Evolutionary conservation across 2,329 filamentous ascomycete species (phyloP).

Genomic region (Ramularia endophylla): DNA sequence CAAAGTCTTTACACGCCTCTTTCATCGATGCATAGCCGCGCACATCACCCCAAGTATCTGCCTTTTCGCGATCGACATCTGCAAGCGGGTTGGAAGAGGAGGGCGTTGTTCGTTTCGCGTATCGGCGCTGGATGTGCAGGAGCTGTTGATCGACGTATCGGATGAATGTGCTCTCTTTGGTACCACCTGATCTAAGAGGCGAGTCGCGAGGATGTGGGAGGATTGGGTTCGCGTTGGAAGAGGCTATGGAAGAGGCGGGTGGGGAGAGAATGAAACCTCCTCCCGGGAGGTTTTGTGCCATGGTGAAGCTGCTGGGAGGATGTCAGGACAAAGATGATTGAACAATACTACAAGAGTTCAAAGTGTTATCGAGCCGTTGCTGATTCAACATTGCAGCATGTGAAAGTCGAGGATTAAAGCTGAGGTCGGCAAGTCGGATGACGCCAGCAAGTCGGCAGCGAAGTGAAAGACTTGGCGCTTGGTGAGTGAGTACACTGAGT

Average conservation of each 20-base stretch:
- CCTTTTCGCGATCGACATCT: constrained; percentile 26
- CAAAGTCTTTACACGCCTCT: constrained; percentile 68
- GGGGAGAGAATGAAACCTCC: constrained; percentile 47
- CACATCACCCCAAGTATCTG: constrained; percentile 33
- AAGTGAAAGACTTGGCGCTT: too few species aligned
- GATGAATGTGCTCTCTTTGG: constrained; percentile 54
- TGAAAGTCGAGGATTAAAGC: too few species aligned
- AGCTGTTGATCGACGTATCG: constrained; percentile 51
- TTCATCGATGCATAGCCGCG: constrained; percentile 56
- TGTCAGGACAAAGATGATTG: too few species aligned
- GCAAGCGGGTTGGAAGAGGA: constrained; percentile 11
- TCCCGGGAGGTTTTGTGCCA: background rate
- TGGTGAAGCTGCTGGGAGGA: too few species aligned
- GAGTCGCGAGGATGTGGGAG: constrained; percentile 49
- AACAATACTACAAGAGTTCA: too few species aligned
- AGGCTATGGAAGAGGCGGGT: constrained; percentile 42
- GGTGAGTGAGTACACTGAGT: too few species aligned
- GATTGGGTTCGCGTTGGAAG: constrained; percentile 28
- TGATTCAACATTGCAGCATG: too few species aligned
- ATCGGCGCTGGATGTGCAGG: constrained; percentile 46
- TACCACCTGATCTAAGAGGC: constrained; percentile 50
- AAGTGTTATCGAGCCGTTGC: too few species aligned
- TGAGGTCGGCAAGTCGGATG: too few species aligned
- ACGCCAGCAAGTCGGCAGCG: too few species aligned
- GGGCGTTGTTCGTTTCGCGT: constrained; percentile 43